Percentiles rank a stretch among this genome's conserved stretches.
Evolutionary conservation across 2,329 filamentous ascomycete genomes (phyloP).

Genomic region (Trichoderma koningii): DNA sequence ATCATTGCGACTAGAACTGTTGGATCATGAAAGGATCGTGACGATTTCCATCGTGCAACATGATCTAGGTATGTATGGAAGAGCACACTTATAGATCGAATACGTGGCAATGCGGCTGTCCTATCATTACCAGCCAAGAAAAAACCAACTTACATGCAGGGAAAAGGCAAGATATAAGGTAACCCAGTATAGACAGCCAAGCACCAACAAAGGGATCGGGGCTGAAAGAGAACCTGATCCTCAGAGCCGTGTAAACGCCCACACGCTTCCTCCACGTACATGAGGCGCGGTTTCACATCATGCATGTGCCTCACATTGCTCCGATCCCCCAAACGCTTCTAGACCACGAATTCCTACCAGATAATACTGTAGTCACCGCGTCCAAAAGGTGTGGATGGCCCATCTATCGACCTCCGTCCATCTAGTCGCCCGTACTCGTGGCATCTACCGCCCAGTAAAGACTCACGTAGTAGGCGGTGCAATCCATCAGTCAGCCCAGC

Average conservation of each 20-base stretch:
- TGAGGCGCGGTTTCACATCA: conserved; percentile 5
- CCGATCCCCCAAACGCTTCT: not conserved
- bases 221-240: not conserved
- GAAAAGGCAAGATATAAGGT: not conserved
- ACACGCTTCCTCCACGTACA: not conserved
- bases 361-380: not conserved
- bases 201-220: not conserved
- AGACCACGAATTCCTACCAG: not conserved
- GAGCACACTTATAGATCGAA: not conserved
- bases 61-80: no score
- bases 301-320: conserved; percentile 13
- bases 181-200: not conserved
- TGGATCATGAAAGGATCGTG: no score
- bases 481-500: conserved; percentile 8
- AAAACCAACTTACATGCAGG: not conserved
- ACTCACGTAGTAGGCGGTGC: no score
- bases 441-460: not conserved
- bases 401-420: not conserved
- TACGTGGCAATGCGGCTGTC: conserved; percentile 4
- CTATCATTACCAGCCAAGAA: not conserved
- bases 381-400: no score
- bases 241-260: not conserved
- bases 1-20: not conserved
- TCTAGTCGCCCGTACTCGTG: not conserved
- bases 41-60: no score